phyloP scores from a whole-genome alignment of 163 green algal species.

The Scenedesmus sp. region DNA sequence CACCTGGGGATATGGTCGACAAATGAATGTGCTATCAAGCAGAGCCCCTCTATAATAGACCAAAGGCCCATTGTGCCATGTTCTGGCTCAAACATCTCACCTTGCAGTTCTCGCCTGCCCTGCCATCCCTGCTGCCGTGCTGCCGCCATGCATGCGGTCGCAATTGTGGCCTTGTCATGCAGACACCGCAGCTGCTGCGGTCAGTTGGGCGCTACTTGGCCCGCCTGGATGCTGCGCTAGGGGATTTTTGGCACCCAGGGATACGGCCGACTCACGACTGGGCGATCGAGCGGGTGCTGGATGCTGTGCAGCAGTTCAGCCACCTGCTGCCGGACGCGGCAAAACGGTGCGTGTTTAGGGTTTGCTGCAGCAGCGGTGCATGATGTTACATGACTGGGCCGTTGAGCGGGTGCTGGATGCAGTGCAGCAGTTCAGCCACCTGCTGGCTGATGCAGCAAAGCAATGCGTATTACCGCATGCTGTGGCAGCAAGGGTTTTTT shows the following conservation, averaged over 20 bases:
- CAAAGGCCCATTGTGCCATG: too few relatives aligned
- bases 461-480: not conserved
- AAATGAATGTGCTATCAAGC: conserved; percentile 29
- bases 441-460: not conserved
- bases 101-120: too few relatives aligned
- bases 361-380: not conserved
- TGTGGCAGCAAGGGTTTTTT: not conserved
- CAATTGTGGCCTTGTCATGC: not conserved
- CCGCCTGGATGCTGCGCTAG: conserved; percentile 10
- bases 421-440: conserved; percentile 17
- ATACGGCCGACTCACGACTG: conserved; percentile 46
- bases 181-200: conserved; percentile 30
- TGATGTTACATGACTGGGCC: not conserved
- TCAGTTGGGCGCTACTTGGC: conserved; percentile 32
- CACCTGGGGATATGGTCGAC: conserved; percentile 32
- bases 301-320: conserved; percentile 32
- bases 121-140: not conserved
- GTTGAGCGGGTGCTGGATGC: not conserved
- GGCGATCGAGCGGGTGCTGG: conserved; percentile 9
- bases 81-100: too few relatives aligned
- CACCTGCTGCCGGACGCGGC: conserved; percentile 6
- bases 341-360: not conserved
- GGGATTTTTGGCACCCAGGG: conserved; percentile 16
- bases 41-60: not conserved
- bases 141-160: not conserved